Evolutionary conservation across 208 protist genomes (phyloP).

Genomic region (Borovskyia barvae): DNA sequence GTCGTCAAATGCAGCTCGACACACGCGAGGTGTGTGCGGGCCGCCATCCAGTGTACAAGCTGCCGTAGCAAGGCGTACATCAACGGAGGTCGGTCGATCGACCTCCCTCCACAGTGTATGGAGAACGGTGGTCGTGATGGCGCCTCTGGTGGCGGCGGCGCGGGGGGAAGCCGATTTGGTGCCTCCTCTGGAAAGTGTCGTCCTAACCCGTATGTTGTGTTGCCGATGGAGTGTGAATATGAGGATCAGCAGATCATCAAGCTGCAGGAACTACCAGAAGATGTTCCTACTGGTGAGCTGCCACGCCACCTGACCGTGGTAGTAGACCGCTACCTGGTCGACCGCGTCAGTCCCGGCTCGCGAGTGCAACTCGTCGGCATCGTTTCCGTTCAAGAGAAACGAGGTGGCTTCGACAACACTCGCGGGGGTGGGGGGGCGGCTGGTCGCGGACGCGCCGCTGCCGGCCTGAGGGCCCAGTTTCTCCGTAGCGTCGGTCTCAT

Average conservation of each 20-base stretch:
- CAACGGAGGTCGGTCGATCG: constrained; percentile 63
- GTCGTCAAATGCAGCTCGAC: constrained; percentile 85
- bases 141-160: constrained; percentile 12
- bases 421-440: no score
- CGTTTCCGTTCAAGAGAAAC: constrained; percentile 84
- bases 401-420: constrained; percentile 45
- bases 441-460: constrained; percentile 45
- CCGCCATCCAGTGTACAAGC: constrained; percentile 89
- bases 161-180: constrained; percentile 11
- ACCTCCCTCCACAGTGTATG: constrained; percentile 86
- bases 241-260: constrained; percentile 93
- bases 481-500: constrained; percentile 88
- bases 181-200: constrained; percentile 61
- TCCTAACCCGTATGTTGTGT: constrained; percentile 91
- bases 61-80: constrained; percentile 87
- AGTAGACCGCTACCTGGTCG: constrained; percentile 91
- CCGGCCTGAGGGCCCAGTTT: constrained; percentile 89
- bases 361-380: constrained; percentile 94
- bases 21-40: constrained; percentile 77
- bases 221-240: constrained; percentile 92
- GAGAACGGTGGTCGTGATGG: constrained; percentile 64
- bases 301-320: constrained; percentile 86
- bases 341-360: constrained; percentile 95
- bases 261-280: constrained; percentile 95
- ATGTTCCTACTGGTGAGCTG: constrained; percentile 93